These are phyloP conservation scores for Linnemannia zychae DNA, from an alignment of 192 early-diverging fungal species.

Conservation along the genomic window DNA sequence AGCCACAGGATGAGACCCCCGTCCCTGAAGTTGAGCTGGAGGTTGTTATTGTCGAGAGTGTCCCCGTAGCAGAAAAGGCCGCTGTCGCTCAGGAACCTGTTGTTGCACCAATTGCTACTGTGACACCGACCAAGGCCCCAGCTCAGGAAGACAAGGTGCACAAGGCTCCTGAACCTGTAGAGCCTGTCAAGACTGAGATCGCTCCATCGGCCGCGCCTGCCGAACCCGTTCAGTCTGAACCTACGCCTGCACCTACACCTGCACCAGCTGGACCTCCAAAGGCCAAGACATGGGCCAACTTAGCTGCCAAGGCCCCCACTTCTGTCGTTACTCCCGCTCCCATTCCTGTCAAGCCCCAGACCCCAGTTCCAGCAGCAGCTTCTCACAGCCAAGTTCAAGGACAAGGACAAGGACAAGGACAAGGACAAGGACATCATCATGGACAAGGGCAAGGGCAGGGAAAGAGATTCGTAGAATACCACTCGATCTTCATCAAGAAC, in stretches of 20 bases:
- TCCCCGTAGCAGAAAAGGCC: not conserved
- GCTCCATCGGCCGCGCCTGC: conserved; percentile 37
- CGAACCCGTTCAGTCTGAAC: not conserved
- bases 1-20: not conserved
- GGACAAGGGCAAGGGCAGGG: not conserved
- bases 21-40: too few relatives aligned
- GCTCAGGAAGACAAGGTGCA: conserved; percentile 2
- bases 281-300: conserved; percentile 82
- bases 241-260: conserved; percentile 10
- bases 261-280: conserved; percentile 23
- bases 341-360: conserved; percentile 33
- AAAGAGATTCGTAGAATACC: conserved; percentile 23
- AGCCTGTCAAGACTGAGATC: conserved; percentile 3
- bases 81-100: not conserved
- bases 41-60: not conserved
- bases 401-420: conserved; percentile 5
- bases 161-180: not conserved
- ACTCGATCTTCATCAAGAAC: conserved; percentile 71
- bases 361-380: conserved; percentile 17
- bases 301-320: conserved; percentile 71
- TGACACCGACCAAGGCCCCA: not conserved
- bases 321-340: conserved; percentile 31
- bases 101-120: not conserved
- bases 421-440: not conserved
- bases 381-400: conserved; percentile 13